These are phyloP conservation scores for Carpinus fangiana DNA, from an alignment of 306 rosid species.

Conservation along the genomic window DNA sequence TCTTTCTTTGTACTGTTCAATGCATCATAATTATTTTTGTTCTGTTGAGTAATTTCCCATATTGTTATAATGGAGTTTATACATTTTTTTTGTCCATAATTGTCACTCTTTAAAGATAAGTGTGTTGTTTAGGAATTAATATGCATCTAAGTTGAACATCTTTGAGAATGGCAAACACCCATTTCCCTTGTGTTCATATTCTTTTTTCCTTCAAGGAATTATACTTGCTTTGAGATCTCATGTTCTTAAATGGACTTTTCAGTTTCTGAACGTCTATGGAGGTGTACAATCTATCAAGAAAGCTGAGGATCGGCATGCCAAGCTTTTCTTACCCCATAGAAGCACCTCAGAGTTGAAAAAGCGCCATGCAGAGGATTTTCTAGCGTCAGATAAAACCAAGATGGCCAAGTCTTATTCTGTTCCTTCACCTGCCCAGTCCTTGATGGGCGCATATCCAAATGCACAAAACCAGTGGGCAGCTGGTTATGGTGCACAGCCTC, in stretches of 20 bases:
- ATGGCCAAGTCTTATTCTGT: constrained; percentile 65
- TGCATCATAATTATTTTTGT: not conserved
- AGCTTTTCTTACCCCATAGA: constrained; percentile 77
- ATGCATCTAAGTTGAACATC: not conserved
- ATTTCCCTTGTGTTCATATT: not conserved
- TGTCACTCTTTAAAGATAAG: not conserved
- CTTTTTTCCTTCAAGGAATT: not conserved
- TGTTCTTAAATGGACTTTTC: constrained; percentile 34
- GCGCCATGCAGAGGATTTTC: constrained; percentile 91
- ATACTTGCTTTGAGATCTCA: constrained; percentile 17
- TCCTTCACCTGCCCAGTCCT: constrained; percentile 81
- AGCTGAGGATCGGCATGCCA: constrained; percentile 93
- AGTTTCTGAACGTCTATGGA: constrained; percentile 94
- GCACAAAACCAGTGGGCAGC: constrained; percentile 84
- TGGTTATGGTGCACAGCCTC: constrained; percentile 79
- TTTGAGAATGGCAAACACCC: not conserved
- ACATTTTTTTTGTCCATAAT: not conserved
- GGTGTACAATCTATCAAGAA: constrained; percentile 84
- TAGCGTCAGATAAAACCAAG: constrained; percentile 85
- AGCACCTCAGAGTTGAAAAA: constrained; percentile 87
- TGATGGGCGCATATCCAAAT: constrained; percentile 78
- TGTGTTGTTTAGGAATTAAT: not conserved
- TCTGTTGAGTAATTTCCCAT: not conserved
- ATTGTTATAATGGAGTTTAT: not conserved
- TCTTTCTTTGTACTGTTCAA: not conserved